Base-by-base conservation (phyloP, 2,329 filamentous ascomycete species). In the Xylaria sp. region DNA sequence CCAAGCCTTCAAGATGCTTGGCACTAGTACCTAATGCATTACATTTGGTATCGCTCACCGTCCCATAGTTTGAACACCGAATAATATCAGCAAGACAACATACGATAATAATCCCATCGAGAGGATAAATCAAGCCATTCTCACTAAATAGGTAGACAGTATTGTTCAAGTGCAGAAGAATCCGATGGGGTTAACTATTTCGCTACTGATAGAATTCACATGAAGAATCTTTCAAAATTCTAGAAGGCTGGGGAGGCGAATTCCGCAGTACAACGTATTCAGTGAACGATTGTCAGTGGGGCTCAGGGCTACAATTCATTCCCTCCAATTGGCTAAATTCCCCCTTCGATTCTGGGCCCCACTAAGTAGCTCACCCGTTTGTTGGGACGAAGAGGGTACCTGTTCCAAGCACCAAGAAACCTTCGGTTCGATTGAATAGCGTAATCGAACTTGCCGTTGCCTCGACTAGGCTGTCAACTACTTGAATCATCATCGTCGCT, bases 221-320 rank as follows among this genome's bases (percentile, higher is more conserved):
- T 51, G 49, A 25, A 54, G 20, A 50, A 38, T 56, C 42, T 42
- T 11, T 39, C 31, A 31, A n/a, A 38, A 9, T 61, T 65, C 57
- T 61, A 61, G 63, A 61, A 65, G 57, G 50, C 58, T 58, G 53
- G 58, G 15, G 39, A 56, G 42, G 33, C 51, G 44, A 57, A 59
- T 49, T 58, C 59, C n/a, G n/a, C 13, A 7, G 36, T 27, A 29
- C 54, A 27, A 17, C 10, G 31, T 44, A n/a, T n/a, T n/a, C n/a
- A n/a, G n/a, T n/a, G n/a, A 59, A 20, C 60, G 33, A 42, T 54
- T 59, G 31, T 15, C 15, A 50, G 60, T 67, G 60, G 64, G 50
- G 27, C 27, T n/a, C 33, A 44, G 61, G 61, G 65, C 61, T 64
- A 1, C 7, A 1, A 22, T 22, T 22, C 11, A 5, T 6, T 36